These are phyloP conservation scores for Saturnispora halmiae DNA, from an alignment of 805 yeast species.

Conservation along the genomic window DNA sequence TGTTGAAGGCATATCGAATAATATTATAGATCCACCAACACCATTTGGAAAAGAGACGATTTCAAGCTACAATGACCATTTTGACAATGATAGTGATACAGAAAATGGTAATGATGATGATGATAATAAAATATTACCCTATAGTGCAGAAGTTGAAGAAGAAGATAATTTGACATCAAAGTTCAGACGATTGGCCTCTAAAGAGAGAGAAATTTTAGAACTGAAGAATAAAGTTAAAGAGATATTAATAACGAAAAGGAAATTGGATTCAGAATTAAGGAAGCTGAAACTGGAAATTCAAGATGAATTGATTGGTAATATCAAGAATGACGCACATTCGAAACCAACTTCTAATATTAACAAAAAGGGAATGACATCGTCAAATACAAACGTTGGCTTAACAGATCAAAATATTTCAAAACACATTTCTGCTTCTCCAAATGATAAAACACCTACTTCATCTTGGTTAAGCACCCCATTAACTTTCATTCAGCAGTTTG, in stretches of 20 bases:
- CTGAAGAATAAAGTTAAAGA: slow-evolving; percentile 46
- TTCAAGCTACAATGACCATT: too few species aligned
- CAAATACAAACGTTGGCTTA: too few species aligned
- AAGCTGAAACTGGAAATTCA: slow-evolving; percentile 41
- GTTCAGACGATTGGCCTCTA: slow-evolving; percentile 52
- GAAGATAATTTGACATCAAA: slow-evolving; percentile 40
- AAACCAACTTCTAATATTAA: background rate
- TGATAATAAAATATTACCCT: background rate
- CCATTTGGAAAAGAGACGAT: too few species aligned
- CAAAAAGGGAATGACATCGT: background rate
- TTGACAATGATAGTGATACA: background rate
- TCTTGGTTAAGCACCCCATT: slow-evolving; percentile 43
- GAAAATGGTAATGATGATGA: background rate
- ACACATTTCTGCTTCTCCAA: too few species aligned
- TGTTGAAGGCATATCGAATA: too few species aligned
- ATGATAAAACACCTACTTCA: slow-evolving; percentile 6
- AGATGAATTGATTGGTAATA: slow-evolving; percentile 35
- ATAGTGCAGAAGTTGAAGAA: background rate
- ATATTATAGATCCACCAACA: background rate
- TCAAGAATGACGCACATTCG: slow-evolving; percentile 17
- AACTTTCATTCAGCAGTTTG: slow-evolving; percentile 56
- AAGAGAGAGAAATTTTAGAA: slow-evolving; percentile 61
- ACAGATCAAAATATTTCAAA: too few species aligned
- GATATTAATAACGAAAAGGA: slow-evolving; percentile 31
- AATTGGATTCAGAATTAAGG: slow-evolving; percentile 41